Base-by-base conservation (phyloP, 176 grass and related monocot genomes). In the Ensete glaucum region DNA sequence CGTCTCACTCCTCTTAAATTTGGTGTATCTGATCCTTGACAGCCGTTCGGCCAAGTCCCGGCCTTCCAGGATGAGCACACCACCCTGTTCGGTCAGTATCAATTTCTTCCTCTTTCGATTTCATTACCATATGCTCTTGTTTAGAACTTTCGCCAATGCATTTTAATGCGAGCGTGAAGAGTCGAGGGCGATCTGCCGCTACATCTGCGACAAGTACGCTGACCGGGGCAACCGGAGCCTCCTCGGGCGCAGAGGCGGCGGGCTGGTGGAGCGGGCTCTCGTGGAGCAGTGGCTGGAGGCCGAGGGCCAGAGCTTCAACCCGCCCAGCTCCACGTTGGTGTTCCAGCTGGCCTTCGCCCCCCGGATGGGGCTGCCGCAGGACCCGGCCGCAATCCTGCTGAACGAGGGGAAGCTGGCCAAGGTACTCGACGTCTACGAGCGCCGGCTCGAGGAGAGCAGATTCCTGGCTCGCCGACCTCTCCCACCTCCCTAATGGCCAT, bases 1-100 rank as follows among this genome's bases (percentile, higher is more conserved):
- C 14, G 12, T 0, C 29, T 2, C 3, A 19, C 62, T 8, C 68
- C 70, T 15, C 25, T 50, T 24, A 29, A 29, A 9, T 21, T 8
- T 58, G 55, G 4, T 59, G 19, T 19, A 16, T 52, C 22, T 50
- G 16, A 11, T 53, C 12, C 21, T 56, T 19, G 8, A 5, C 64
- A 96, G 81, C 89, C 93, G 64, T 96, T 96, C 78, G 87, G 93
- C 73, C 93, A 96, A 72, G 89, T 96, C 51, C 93, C 93, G 22
- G 93, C 87, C 23, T 96, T 96, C 85, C 88, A 88, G 75, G 93
- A 96, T 76, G 81, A 88, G 75, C 85, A 86, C 64, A 86, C 87
- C 58, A 82, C 87, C 15, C 82, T 96, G 26, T 96, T 96, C 66
- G 93, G 92, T 96, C 72, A 10, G 68, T 65, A 56, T 48, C 55